Percentiles rank a stretch among this genome's conserved stretches.
These are phyloP conservation scores for Endotrypanum monterogeii DNA, from an alignment of 208 protist species.

Conservation along the genomic window DNA sequence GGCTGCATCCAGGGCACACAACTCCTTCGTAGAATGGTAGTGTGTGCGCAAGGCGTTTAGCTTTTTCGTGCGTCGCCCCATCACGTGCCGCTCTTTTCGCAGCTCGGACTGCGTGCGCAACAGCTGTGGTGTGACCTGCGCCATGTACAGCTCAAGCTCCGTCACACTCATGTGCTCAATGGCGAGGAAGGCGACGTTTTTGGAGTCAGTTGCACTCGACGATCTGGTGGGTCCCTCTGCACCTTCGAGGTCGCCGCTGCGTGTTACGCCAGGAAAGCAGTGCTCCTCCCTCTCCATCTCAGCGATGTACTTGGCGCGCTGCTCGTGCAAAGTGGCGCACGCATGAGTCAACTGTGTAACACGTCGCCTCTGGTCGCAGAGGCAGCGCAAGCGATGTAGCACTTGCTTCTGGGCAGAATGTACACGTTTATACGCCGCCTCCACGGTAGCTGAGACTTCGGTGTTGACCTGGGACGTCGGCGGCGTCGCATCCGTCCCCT, in stretches of 20 bases:
- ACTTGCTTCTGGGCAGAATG: slow-evolving; percentile 51
- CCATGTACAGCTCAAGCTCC: slow-evolving; percentile 78
- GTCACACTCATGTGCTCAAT: slow-evolving; percentile 64
- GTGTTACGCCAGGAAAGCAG: slow-evolving; percentile 40
- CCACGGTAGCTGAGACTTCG: slow-evolving; percentile 10
- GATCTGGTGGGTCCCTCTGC: background rate
- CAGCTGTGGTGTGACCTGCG: slow-evolving; percentile 50
- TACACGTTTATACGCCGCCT: slow-evolving; percentile 26
- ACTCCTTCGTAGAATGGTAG: slow-evolving; percentile 43
- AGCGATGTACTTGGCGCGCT: slow-evolving; percentile 36
- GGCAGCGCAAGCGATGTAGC: slow-evolving; percentile 46
- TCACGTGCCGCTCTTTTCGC: slow-evolving; percentile 46
- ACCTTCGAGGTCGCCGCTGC: slow-evolving; percentile 7
- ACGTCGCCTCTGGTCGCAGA: slow-evolving; percentile 39
- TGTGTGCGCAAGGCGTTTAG: slow-evolving; percentile 41
- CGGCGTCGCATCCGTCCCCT: background rate
- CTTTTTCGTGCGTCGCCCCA: slow-evolving; percentile 43
- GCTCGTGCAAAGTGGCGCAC: slow-evolving; percentile 68
- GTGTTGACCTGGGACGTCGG: background rate
- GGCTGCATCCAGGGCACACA: slow-evolving; percentile 16
- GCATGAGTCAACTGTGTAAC: slow-evolving; percentile 50
- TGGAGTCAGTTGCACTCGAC: background rate
- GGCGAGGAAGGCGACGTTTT: slow-evolving; percentile 13
- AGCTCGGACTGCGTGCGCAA: slow-evolving; percentile 51
- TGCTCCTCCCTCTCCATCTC: slow-evolving; percentile 58